These are phyloP conservation scores for Ceratocystis variospora DNA, from an alignment of 2,329 filamentous ascomycete genomes.

Conservation along the genomic window DNA sequence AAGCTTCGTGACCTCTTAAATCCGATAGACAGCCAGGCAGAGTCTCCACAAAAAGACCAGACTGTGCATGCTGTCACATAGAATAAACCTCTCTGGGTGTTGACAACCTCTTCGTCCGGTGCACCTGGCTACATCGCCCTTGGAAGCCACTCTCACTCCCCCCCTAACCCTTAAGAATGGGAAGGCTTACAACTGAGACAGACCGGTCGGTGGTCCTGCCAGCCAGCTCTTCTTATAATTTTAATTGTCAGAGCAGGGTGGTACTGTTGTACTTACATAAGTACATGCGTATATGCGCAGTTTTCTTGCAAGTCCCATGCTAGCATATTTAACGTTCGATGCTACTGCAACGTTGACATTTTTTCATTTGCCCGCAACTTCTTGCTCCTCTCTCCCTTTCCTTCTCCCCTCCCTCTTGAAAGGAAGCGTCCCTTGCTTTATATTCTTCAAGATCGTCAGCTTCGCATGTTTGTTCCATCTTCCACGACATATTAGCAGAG, in stretches of 20 bases:
- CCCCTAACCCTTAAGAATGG: too few relatives aligned
- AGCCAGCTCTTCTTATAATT: neutral
- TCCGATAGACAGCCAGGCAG: too few relatives aligned
- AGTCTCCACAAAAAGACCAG: too few relatives aligned
- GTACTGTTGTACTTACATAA: neutral
- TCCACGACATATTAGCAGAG: neutral
- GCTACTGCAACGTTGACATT: neutral
- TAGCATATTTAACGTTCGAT: neutral
- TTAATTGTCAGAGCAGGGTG: too few relatives aligned
- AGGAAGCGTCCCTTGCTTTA: neutral
- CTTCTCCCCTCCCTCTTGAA: neutral
- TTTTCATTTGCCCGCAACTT: neutral
- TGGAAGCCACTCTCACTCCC: too few relatives aligned
- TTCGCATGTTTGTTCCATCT: neutral
- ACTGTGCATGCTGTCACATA: too few relatives aligned
- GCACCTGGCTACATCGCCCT: too few relatives aligned
- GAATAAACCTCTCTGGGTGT: too few relatives aligned
- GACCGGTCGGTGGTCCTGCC: neutral
- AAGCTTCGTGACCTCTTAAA: too few relatives aligned
- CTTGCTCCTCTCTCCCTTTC: neutral
- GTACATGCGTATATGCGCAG: neutral
- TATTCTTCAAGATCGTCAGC: neutral
- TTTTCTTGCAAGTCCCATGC: neutral
- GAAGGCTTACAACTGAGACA: too few relatives aligned
- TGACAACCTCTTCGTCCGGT: too few relatives aligned